phyloP scores from a whole-genome alignment of 768 basidiomycete species.

The Suillus tomentosus region DNA sequence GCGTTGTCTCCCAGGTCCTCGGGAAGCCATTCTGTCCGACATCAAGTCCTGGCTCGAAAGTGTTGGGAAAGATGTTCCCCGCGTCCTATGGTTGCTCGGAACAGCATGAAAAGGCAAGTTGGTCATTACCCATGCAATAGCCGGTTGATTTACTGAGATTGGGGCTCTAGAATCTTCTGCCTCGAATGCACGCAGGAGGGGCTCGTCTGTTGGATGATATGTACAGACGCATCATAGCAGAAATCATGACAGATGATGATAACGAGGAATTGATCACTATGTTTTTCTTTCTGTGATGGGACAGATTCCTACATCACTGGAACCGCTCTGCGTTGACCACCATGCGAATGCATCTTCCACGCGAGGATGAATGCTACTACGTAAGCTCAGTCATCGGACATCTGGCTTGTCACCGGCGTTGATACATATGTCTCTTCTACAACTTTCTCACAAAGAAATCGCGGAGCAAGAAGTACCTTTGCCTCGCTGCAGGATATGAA shows the following conservation, averaged over 20 bases:
- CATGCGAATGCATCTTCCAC: background rate
- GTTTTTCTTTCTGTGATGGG: constrained; percentile 13
- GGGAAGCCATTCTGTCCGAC: constrained; percentile 23
- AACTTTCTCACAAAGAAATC: constrained; percentile 24
- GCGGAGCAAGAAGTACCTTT: constrained; percentile 16
- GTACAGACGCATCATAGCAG: constrained; percentile 8
- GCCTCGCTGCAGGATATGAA: constrained; percentile 16
- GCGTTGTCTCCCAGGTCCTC: constrained; percentile 24
- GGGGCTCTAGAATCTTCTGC: constrained; percentile 22
- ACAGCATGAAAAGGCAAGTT: constrained; percentile 28
- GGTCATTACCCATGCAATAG: constrained; percentile 17
- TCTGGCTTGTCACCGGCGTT: constrained; percentile 14
- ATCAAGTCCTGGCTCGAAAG: constrained; percentile 27
- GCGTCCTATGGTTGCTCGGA: constrained; percentile 19
- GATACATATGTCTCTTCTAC: constrained; percentile 18
- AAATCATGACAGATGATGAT: constrained; percentile 7
- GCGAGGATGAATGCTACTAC: background rate
- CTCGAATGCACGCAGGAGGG: constrained; percentile 11
- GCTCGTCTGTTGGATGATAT: constrained; percentile 8
- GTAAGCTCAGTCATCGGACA: constrained; percentile 9
- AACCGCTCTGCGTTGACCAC: constrained; percentile 10
- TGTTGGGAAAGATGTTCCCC: background rate
- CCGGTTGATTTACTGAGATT: constrained; percentile 9
- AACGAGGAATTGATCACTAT: background rate
- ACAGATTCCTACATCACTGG: constrained; percentile 6